Base-by-base conservation (phyloP, 1,139 yeast genomes). In the Pichia terricola region DNA sequence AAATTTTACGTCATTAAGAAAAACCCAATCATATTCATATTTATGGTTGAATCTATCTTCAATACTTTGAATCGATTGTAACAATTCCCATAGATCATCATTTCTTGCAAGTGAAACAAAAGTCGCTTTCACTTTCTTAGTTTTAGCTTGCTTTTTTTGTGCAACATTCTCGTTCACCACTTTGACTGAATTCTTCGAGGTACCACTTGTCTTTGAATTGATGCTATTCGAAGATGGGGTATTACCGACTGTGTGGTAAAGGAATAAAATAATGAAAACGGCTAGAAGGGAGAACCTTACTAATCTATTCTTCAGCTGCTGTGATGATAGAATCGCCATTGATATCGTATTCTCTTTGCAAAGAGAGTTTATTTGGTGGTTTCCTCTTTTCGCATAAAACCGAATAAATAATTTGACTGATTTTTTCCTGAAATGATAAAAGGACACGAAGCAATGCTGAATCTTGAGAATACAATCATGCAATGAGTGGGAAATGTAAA, bases 91-190 rank as follows among this genome's bases (percentile, higher is more conserved):
- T 33, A 83, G 57, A 52, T 84, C 94, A 31, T 64, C 57, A 58
- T 82, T 82, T 53, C 89, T 70, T 36, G 83, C 86, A 46, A 86
- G 64, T 16, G 87, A 72, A 39, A 83, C 78, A 58, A 83, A 79
- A 0, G 87, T 78, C 4, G 87, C 89, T 51, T 75, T 77, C 1
- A 47, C 45, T 16, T 49, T 45, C 6, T 40, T 38, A 0, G 8
- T 35, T 27, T 10, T 26, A 7, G 6, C 39, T 34, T 16, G 22
- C 22, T 39, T 26, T 30, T 30, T 30, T 34, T 36, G 33, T 11
- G 33, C 11, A 30, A 8, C 8, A 30, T 8, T 30, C 2, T 30
- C 11, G 33, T 8, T 30, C 33, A 30, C 11, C 10, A 8, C 33
- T 11, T 30, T 30, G 33, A 11, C 10, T 2, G 33, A 11, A 8